These are phyloP conservation scores for Saturnispora dispora DNA, from an alignment of 805 yeast species.

Conservation along the genomic window DNA sequence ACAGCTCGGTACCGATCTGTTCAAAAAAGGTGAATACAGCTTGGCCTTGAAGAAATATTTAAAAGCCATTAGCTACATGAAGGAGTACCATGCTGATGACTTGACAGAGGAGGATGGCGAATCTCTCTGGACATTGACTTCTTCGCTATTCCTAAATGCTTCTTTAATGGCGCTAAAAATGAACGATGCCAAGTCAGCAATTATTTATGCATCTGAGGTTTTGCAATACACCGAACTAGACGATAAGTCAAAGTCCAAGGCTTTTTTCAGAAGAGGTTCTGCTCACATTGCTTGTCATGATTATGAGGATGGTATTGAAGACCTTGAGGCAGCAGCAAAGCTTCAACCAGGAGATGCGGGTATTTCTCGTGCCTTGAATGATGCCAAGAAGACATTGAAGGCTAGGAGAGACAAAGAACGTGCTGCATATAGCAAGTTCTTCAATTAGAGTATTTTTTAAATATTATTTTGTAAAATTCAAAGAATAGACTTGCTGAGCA, in stretches of 20 bases:
- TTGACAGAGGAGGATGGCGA: conserved; percentile 45
- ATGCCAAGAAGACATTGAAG: conserved; percentile 44
- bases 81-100: conserved; percentile 67
- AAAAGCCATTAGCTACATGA: conserved; percentile 62
- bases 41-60: conserved; percentile 58
- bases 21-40: conserved; percentile 53
- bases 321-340: conserved; percentile 55
- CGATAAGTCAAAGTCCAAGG: conserved; percentile 71
- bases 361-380: conserved; percentile 52
- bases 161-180: conserved; percentile 66
- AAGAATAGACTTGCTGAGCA: conserved; percentile 3
- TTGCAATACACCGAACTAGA: conserved; percentile 50
- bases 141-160: conserved; percentile 60
- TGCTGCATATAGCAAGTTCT: conserved; percentile 67
- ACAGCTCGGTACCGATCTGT: conserved; percentile 65
- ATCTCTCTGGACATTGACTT: conserved; percentile 44
- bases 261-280: conserved; percentile 75
- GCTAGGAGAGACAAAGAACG: conserved; percentile 58
- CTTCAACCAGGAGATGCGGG: conserved; percentile 66
- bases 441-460: conserved; percentile 18
- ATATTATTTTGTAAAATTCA: neutral
- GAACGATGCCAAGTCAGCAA: conserved; percentile 42
- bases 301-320: conserved; percentile 58
- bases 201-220: conserved; percentile 57
- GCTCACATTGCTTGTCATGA: conserved; percentile 58